Evolutionary conservation across 2,329 filamentous ascomycete species (phyloP).

Genomic region (Sphaerulina populicola): DNA sequence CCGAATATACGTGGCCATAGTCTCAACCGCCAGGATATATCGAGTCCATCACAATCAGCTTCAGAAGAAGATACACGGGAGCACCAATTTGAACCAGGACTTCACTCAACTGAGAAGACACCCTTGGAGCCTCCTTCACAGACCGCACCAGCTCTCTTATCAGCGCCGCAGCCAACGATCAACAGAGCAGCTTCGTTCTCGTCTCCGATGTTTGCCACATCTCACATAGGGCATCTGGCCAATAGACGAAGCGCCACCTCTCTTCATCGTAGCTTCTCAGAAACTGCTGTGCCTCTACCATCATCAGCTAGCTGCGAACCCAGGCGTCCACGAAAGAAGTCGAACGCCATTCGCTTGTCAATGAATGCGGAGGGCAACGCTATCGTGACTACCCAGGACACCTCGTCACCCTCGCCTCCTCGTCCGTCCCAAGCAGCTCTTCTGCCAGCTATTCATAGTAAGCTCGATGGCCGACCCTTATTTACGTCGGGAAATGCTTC

Average conservation of each 20-base stretch:
- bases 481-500: slow-evolving; percentile 23
- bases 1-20: too few relatives aligned
- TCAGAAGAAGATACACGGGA: neutral
- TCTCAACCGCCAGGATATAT: neutral
- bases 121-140: neutral
- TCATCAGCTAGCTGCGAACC: neutral
- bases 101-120: neutral
- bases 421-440: slow-evolving; percentile 29
- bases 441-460: slow-evolving; percentile 39
- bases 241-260: slow-evolving; percentile 41
- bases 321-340: slow-evolving; percentile 22
- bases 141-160: neutral
- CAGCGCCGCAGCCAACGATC: neutral
- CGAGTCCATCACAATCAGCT: neutral
- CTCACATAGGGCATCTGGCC: slow-evolving; percentile 35
- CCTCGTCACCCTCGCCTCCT: slow-evolving; percentile 60
- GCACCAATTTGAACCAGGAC: neutral
- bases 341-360: slow-evolving; percentile 62
- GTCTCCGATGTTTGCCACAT: neutral
- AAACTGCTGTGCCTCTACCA: slow-evolving; percentile 3
- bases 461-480: neutral
- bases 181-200: slow-evolving; percentile 1
- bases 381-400: slow-evolving; percentile 64
- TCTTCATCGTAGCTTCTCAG: slow-evolving; percentile 17
- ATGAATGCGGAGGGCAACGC: slow-evolving; percentile 85